A percentile compares a stretch with the other conserved stretches of the same genome.
Conservation (phyloP, 768 basidiomycete genomes). For the Leccinum disarticulatum region DNA sequence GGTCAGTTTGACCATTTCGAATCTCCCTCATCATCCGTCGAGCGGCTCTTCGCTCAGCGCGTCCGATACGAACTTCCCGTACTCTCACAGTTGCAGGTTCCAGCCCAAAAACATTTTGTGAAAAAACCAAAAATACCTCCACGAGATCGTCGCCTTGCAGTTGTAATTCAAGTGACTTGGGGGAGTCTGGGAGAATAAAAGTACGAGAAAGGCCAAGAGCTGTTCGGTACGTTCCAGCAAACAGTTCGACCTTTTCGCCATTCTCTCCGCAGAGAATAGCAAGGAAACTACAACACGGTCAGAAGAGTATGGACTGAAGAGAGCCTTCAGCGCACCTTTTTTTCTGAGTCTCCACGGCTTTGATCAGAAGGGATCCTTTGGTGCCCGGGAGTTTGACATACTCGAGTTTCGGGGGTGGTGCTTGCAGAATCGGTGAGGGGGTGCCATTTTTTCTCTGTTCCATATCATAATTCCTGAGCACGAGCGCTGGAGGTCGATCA, state of each 20-base stretch:
- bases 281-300: constrained; percentile 59
- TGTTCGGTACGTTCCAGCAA: constrained; percentile 89
- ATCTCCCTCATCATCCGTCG: constrained; percentile 75
- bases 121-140: constrained; percentile 88
- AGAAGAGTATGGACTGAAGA: background rate
- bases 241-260: constrained; percentile 91
- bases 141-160: constrained; percentile 91
- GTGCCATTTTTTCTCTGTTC: constrained; percentile 39
- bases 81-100: constrained; percentile 93
- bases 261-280: constrained; percentile 91
- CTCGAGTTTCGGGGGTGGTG: constrained; percentile 81
- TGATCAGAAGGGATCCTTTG: constrained; percentile 79
- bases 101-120: constrained; percentile 88
- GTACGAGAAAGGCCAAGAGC: constrained; percentile 89
- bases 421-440: constrained; percentile 42
- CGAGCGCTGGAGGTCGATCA: constrained; percentile 42
- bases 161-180: constrained; percentile 81
- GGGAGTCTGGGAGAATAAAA: constrained; percentile 90
- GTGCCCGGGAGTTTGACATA: constrained; percentile 93
- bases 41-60: constrained; percentile 83
- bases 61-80: constrained; percentile 89
- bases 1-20: constrained; percentile 47
- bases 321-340: constrained; percentile 59
- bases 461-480: constrained; percentile 38
- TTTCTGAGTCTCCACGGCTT: constrained; percentile 86